Conservation (phyloP, 2,329 filamentous ascomycete species). For the Trichoderma simmonsii region DNA sequence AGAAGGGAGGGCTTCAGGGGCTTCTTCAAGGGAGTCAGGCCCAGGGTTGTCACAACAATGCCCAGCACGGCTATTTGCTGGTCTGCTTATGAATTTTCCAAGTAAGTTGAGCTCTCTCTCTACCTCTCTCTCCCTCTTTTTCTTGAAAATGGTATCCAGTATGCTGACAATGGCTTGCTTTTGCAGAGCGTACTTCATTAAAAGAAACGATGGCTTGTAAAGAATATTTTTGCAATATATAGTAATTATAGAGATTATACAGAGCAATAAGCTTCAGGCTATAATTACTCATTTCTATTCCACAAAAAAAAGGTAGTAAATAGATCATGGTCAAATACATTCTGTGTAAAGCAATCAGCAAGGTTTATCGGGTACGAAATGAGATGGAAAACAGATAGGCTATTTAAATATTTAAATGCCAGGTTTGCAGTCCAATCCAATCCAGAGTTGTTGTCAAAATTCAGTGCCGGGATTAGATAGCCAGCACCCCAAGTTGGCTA, state of each 20-base stretch:
- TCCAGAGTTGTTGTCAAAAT: too few species aligned
- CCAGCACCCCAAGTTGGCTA: too few species aligned
- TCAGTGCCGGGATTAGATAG: too few species aligned
- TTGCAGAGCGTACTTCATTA: slow-evolving; percentile 58
- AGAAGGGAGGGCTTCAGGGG: slow-evolving; percentile 78
- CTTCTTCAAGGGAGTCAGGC: slow-evolving; percentile 90
- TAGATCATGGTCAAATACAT: slow-evolving; percentile 3
- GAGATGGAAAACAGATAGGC: too few species aligned
- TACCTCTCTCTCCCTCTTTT: not conserved
- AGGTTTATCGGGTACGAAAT: not conserved
- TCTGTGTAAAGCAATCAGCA: not conserved
- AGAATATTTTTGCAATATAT: not conserved
- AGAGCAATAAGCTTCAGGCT: not conserved
- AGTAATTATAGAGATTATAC: slow-evolving; percentile 16
- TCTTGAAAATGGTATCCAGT: not conserved
- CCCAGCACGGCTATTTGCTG: slow-evolving; percentile 99
- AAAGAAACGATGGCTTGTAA: slow-evolving; percentile 46
- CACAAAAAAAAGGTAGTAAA: not conserved
- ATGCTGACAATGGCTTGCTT: not conserved
- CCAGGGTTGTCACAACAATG: slow-evolving; percentile 92
- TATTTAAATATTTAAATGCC: too few species aligned
- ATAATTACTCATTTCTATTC: slow-evolving; percentile 9
- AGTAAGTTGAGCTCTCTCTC: slow-evolving; percentile 45
- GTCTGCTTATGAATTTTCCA: slow-evolving; percentile 71
- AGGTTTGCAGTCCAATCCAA: too few species aligned